These are phyloP conservation scores for Thraustochytrium striatum DNA, from an alignment of 352 stramenopile species.

Conservation along the genomic window DNA sequence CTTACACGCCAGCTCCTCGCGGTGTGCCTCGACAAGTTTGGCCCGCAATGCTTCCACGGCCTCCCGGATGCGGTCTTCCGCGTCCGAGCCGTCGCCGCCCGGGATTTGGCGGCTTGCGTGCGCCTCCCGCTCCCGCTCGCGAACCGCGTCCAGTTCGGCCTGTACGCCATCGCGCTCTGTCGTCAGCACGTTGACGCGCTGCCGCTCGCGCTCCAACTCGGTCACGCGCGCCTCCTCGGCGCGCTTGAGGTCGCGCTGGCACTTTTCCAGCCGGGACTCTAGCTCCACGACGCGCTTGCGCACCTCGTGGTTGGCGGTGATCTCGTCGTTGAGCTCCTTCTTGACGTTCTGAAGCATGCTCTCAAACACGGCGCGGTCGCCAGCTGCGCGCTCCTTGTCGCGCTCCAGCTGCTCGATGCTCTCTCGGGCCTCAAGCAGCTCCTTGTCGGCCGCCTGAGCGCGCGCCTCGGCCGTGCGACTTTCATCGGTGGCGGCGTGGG, in stretches of 20 bases:
- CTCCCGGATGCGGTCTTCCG: background rate
- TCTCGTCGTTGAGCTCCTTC: constrained; percentile 46
- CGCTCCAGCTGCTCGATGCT: background rate
- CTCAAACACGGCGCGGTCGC: constrained; percentile 13
- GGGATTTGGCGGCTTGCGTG: background rate
- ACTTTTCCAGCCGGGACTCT: constrained; percentile 22
- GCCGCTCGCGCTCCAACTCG: background rate
- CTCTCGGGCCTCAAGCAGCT: background rate
- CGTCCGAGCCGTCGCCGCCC: background rate
- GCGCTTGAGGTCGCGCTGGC: background rate
- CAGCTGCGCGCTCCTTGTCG: constrained; percentile 2
- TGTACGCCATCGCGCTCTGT: background rate
- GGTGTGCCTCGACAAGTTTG: background rate
- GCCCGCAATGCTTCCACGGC: background rate
- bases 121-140: background rate
- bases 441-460: background rate
- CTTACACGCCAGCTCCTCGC: background rate
- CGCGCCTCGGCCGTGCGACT: background rate
- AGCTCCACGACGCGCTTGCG: constrained; percentile 32
- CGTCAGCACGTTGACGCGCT: background rate
- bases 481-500: background rate
- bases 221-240: background rate
- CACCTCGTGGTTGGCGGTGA: background rate
- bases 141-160: background rate
- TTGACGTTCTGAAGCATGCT: constrained; percentile 20